Evolutionary conservation across 768 basidiomycete genomes (phyloP).

Genomic region (Flagelloscypha sp.): DNA sequence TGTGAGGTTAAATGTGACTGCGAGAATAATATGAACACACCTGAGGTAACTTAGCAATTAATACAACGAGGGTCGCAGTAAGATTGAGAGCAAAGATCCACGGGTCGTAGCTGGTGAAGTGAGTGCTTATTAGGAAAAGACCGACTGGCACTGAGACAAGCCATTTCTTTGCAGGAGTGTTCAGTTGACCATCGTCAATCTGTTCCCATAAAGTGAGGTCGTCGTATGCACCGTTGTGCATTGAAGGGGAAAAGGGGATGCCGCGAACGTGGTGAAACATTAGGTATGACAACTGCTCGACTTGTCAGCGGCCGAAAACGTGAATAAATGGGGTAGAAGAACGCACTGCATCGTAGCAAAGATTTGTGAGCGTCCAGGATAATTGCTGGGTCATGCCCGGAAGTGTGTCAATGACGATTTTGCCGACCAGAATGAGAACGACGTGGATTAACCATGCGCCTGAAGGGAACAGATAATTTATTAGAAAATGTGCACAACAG

Average conservation of each 20-base stretch:
- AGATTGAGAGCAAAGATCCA: constrained; percentile 91
- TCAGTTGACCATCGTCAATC: constrained; percentile 97
- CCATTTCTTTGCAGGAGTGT: constrained; percentile 98
- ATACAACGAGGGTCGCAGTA: constrained; percentile 64
- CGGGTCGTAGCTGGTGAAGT: constrained; percentile 95
- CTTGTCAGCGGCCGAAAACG: constrained; percentile 2
- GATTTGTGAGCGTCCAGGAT: constrained; percentile 91
- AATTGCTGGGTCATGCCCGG: constrained; percentile 92
- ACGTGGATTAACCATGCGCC: constrained; percentile 98
- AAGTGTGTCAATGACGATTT: constrained; percentile 87
- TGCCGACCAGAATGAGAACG: constrained; percentile 82
- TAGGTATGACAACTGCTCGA: constrained; percentile 76
- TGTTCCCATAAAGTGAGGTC: constrained; percentile 99
- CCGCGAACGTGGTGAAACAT: constrained; percentile 99
- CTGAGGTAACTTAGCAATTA: constrained; percentile 94
- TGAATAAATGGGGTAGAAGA: not conserved
- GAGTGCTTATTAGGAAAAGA: constrained; percentile 95
- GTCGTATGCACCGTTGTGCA: constrained; percentile 91
- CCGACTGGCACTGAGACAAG: constrained; percentile 81
- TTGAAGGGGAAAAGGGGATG: constrained; percentile 84
- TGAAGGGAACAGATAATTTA: too few species aligned
- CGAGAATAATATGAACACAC: constrained; percentile 31
- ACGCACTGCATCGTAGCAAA: constrained; percentile 84
- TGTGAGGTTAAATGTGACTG: constrained; percentile 5
- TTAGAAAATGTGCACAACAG: constrained; percentile 3